These are phyloP conservation scores for Pyrenochaeta sp. DNA, from an alignment of 2,329 filamentous ascomycete genomes.

Conservation along the genomic window DNA sequence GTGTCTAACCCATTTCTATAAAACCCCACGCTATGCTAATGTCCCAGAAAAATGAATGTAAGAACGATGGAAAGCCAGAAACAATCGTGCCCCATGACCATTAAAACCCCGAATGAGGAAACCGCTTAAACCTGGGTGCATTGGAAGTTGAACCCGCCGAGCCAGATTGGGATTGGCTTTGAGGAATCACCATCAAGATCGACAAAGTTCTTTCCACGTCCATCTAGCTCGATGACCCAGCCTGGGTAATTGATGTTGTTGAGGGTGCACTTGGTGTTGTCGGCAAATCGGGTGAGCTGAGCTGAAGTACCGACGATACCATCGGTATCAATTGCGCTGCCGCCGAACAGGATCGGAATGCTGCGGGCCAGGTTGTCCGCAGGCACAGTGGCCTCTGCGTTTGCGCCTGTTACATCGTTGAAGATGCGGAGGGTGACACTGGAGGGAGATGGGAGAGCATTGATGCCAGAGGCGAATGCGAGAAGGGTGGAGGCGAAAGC, in stretches of 20 bases:
- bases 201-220: constrained; percentile 20
- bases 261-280: constrained; percentile 17
- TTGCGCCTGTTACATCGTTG: constrained; percentile 15
- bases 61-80: no score
- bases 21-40: not conserved
- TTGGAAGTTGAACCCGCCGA: constrained; percentile 20
- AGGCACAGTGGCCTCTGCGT: constrained; percentile 11
- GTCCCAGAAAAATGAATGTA: no score
- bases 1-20: no score
- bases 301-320: constrained; percentile 19
- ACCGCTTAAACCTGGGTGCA: constrained; percentile 15
- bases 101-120: no score
- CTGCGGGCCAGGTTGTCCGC: constrained; percentile 7
- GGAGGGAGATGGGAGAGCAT: constrained; percentile 4
- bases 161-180: constrained; percentile 14
- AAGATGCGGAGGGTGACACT: constrained; percentile 16
- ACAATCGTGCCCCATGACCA: no score
- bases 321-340: constrained; percentile 12
- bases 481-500: constrained; percentile 13
- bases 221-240: constrained; percentile 15
- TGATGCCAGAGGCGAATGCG: constrained; percentile 11
- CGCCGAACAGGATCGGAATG: constrained; percentile 10
- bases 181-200: constrained; percentile 16
- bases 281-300: constrained; percentile 14
- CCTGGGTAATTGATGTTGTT: constrained; percentile 4